Base-by-base conservation (phyloP, 1,139 yeast genomes). In the Eremothecium sinecaudum region DNA sequence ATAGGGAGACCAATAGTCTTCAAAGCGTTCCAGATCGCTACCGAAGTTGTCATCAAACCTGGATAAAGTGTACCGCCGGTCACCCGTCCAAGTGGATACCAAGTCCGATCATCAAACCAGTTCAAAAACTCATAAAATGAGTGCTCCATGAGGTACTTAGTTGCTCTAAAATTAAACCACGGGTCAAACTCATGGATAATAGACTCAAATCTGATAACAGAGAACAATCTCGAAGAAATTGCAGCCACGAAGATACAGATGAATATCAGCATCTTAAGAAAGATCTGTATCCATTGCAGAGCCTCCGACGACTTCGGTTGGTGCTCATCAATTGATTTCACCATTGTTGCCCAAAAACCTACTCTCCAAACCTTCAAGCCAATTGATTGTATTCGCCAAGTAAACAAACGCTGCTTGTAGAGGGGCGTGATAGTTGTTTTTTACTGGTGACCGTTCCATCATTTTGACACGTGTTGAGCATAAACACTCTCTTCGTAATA, bases 121-220 rank as follows among this genome's bases (percentile, higher is more conserved):
- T 92, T 92, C 57, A 90, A 70, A 53, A 92, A 92, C 45, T 86
- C 90, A 63, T 86, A 80, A 59, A 75, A 87, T 4, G 92, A 79
- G 56, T 86, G 77, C 35, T 73, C 66, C 13, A 84, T 94, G 46
- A 90, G 70, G 60, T 86, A 84, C 58, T 82, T 82, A 17, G 98
- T 82, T 31, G 98, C 98, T 48, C 98, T 67, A 65, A 75, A 90
- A 61, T 90, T 90, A 69, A 92, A 92, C 98, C 98, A 90, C 23
- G 98, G 97, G 62, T 92, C 98, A 56, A 90, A 90, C 62, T 92
- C 99, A 64, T 92, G 99, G 61, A 92, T 92, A 53, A 92, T 92
- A 40, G 92, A 77, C 63, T 92, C 99, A 56, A 86, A 92, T 47
- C 93, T 68, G 39, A 82, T 76, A 38, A 80, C 90, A 4, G 90